Conservation (phyloP, 306 rosid species). For the Glycine soja region DNA sequence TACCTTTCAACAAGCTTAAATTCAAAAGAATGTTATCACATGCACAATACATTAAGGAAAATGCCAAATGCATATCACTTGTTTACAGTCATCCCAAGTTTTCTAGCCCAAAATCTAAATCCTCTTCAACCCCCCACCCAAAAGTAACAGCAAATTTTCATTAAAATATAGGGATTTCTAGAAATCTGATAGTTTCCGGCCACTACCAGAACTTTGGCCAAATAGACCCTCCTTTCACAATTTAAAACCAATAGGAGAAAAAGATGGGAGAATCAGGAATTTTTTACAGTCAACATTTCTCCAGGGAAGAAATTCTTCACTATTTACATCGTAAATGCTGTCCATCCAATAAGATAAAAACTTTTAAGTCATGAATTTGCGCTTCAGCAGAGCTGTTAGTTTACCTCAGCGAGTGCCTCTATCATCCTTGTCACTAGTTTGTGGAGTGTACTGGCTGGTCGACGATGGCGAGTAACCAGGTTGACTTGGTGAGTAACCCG, state of each 20-base stretch:
- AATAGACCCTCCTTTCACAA: neutral
- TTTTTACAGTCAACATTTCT: slow-evolving; percentile 9
- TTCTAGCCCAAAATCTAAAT: slow-evolving; percentile 11
- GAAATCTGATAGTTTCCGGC: neutral
- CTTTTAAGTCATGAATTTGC: neutral
- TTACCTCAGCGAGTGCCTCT: slow-evolving; percentile 60
- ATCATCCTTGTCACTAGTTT: slow-evolving; percentile 77
- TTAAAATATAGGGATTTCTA: neutral
- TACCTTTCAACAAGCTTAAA: slow-evolving; percentile 27
- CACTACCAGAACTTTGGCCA: neutral
- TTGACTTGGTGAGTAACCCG: slow-evolving; percentile 98
- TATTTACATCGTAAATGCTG: neutral
- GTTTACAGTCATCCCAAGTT: neutral
- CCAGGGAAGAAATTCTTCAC: neutral
- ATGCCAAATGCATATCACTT: neutral
- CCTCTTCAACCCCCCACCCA: neutral
- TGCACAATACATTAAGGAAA: neutral
- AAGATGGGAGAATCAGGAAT: neutral
- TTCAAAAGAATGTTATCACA: slow-evolving; percentile 1
- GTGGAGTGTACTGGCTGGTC: slow-evolving; percentile 94
- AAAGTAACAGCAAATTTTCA: neutral
- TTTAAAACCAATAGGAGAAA: slow-evolving; percentile 9
- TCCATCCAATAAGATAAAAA: slow-evolving; percentile 27
- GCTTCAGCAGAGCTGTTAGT: slow-evolving; percentile 24
- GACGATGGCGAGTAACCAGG: slow-evolving; percentile 99